Conservation (phyloP, 176 grass and related monocot species). For the Dactylis glomerata region DNA sequence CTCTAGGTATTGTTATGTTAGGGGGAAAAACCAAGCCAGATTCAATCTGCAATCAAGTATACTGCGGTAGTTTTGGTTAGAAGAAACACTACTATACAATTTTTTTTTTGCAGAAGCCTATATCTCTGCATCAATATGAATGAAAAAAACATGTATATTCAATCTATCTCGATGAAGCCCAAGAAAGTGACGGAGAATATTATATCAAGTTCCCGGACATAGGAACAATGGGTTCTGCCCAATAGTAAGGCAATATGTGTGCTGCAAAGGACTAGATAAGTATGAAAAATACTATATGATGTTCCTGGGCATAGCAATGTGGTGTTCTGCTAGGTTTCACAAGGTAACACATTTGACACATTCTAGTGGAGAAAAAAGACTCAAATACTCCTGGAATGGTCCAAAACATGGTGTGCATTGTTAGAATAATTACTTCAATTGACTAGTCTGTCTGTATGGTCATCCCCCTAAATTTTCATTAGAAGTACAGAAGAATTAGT, state of each 20-base stretch:
- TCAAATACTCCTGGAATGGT: not conserved
- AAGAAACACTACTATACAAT: too few relatives aligned
- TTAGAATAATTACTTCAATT: not conserved
- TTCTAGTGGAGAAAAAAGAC: not conserved
- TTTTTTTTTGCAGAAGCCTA: too few relatives aligned
- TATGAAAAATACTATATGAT: too few relatives aligned
- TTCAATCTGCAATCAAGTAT: not conserved
- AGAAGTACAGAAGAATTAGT: conserved; percentile 23
- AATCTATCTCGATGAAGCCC: too few relatives aligned
- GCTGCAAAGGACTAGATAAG: too few relatives aligned
- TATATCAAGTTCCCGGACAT: not conserved
- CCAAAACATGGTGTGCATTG: not conserved
- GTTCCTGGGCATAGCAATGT: too few relatives aligned
- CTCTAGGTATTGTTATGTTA: not conserved
- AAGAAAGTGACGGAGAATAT: too few relatives aligned
- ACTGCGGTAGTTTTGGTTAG: not conserved
- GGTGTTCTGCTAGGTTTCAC: too few relatives aligned
- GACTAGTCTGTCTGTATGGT: not conserved
- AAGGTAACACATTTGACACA: too few relatives aligned
- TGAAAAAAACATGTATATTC: too few relatives aligned
- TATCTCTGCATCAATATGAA: too few relatives aligned
- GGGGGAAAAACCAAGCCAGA: not conserved
- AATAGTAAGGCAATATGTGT: too few relatives aligned
- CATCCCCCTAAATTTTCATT: not conserved
- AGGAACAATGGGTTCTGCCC: not conserved